Percentiles rank a stretch among this genome's conserved stretches.
These are phyloP conservation scores for Poronia punctata DNA, from an alignment of 495 filamentous ascomycete genomes.

Conservation along the genomic window DNA sequence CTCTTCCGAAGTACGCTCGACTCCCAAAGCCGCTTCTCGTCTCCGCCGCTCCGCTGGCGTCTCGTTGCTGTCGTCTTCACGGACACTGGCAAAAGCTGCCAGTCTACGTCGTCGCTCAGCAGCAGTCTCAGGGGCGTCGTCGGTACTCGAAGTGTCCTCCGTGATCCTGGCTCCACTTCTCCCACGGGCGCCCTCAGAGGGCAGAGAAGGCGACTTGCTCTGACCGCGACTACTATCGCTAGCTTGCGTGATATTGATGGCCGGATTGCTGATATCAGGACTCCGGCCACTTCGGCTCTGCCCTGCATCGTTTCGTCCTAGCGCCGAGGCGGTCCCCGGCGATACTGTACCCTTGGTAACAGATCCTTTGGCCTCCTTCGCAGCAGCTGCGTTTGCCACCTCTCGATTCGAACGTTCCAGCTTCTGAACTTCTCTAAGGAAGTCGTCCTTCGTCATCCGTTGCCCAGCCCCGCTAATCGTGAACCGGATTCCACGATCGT, in stretches of 20 bases:
- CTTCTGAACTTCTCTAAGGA: constrained; percentile 74
- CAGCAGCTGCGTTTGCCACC: constrained; percentile 58
- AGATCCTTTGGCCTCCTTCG: constrained; percentile 49
- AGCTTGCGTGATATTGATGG: constrained; percentile 18
- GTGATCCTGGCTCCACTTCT: constrained; percentile 12
- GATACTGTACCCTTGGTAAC: no score
- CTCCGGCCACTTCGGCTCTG: constrained; percentile 7
- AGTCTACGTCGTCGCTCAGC: constrained; percentile 36
- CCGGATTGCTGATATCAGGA: constrained; percentile 17
- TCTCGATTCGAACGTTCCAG: constrained; percentile 74
- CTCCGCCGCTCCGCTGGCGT: constrained; percentile 77
- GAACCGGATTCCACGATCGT: constrained; percentile 81
- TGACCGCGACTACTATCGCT: constrained; percentile 14
- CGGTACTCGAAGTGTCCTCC: constrained; percentile 16
- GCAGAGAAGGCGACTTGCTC: constrained; percentile 12
- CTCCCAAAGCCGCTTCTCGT: constrained; percentile 78
- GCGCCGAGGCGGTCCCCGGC: no score
- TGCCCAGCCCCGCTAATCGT: constrained; percentile 65
- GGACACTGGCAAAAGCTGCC: constrained; percentile 29
- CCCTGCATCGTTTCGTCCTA: constrained; percentile 45
- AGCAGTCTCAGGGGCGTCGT: constrained; percentile 31
- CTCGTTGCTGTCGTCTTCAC: constrained; percentile 51
- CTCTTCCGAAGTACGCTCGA: constrained; percentile 40
- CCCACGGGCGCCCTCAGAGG: constrained; percentile 9
- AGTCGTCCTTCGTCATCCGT: constrained; percentile 85